Evolutionary conservation across 768 basidiomycete genomes (phyloP).

Genomic region (Cyathus striatus): DNA sequence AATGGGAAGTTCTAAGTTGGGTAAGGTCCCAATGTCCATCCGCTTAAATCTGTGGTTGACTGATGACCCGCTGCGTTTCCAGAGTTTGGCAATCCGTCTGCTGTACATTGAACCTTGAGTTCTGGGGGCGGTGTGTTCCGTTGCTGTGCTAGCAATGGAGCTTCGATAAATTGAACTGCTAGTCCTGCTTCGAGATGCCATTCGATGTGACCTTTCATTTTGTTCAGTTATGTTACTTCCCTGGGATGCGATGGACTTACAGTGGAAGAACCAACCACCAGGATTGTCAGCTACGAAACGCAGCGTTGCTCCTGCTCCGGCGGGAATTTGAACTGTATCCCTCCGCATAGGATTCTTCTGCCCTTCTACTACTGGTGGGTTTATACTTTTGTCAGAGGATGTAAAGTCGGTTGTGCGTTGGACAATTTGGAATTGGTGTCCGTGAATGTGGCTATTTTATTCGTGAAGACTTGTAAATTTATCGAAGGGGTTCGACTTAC

Average conservation of each 20-base stretch:
- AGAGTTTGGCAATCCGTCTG: neutral
- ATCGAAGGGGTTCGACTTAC: neutral
- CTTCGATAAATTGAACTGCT: conserved; percentile 1
- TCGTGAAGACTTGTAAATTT: neutral
- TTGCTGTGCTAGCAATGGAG: neutral
- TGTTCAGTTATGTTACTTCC: neutral
- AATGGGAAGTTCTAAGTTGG: conserved; percentile 26
- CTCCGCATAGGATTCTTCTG: neutral
- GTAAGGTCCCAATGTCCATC: neutral
- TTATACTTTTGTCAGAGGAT: neutral
- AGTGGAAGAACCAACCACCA: neutral
- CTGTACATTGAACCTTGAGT: neutral
- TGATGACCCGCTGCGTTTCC: neutral
- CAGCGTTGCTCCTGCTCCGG: neutral
- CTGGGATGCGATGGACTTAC: neutral
- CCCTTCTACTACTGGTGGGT: neutral
- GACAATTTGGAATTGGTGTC: neutral
- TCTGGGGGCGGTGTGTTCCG: neutral
- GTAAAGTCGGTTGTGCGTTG: neutral
- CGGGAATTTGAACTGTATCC: neutral
- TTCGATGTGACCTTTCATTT: conserved; percentile 1
- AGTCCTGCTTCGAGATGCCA: neutral
- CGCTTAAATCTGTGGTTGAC: neutral
- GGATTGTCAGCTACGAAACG: neutral
- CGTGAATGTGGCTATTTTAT: neutral